Evolutionary conservation across 1,139 yeast species (phyloP).

Genomic region (Schwanniomyces etchellsii): DNA sequence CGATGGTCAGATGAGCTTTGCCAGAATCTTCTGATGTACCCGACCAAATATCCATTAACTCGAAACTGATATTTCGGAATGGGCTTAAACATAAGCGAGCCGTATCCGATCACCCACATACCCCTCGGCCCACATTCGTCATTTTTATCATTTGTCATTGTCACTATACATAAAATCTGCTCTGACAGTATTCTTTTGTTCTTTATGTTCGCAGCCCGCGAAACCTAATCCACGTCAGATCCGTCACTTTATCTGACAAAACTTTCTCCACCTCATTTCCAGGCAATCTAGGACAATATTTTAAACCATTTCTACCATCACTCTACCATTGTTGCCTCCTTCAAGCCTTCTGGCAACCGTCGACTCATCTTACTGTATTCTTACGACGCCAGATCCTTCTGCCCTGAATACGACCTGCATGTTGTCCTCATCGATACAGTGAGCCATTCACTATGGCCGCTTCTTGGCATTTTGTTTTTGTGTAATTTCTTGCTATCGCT

Average conservation of each 20-base stretch:
- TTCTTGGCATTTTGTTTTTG: background rate
- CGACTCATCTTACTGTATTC: too few relatives aligned
- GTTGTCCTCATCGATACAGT: background rate
- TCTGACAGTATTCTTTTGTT: too few relatives aligned
- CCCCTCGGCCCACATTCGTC: too few relatives aligned
- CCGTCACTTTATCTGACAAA: too few relatives aligned
- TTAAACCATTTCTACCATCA: background rate
- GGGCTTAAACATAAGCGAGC: slow-evolving; percentile 85
- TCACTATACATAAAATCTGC: too few relatives aligned
- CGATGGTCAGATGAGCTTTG: slow-evolving; percentile 86
- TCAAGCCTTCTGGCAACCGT: too few relatives aligned
- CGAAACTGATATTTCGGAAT: slow-evolving; percentile 64
- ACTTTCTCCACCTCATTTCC: too few relatives aligned
- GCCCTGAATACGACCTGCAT: background rate
- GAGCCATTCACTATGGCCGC: background rate
- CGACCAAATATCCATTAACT: slow-evolving; percentile 70
- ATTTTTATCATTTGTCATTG: too few relatives aligned
- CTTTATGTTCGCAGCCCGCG: too few relatives aligned
- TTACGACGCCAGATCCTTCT: too few relatives aligned
- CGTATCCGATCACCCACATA: slow-evolving; percentile 88
- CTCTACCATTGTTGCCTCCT: background rate
- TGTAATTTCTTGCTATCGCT: background rate
- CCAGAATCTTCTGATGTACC: slow-evolving; percentile 84
- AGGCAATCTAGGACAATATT: too few relatives aligned
- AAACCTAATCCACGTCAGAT: too few relatives aligned